Percentiles rank a stretch among this genome's conserved stretches.
Conservation (phyloP, 805 yeast species). For the Teunomyces barrocoloradensis region DNA sequence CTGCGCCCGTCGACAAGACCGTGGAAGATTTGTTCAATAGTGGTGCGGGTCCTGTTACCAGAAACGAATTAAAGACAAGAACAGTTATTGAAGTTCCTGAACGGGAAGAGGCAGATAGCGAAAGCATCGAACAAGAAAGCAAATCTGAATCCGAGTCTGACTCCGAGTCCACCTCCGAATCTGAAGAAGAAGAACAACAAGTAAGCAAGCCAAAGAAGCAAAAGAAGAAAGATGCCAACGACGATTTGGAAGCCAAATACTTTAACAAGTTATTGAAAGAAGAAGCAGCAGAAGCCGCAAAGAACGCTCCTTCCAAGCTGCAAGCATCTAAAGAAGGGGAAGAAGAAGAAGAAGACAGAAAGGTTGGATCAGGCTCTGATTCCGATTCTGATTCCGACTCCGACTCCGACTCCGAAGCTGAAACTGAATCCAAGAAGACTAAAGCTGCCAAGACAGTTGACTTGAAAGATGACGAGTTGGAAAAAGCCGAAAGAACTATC, state of each 20-base stretch:
- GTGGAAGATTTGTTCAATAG: conserved; percentile 31
- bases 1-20: conserved; percentile 24
- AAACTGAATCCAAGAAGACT: conserved; percentile 10
- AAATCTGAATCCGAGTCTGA: conserved; percentile 2
- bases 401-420: conserved; percentile 21
- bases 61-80: conserved; percentile 28
- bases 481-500: conserved; percentile 78
- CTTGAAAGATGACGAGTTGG: conserved; percentile 67
- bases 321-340: conserved; percentile 19
- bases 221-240: conserved; percentile 35
- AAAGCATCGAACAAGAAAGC: conserved; percentile 17
- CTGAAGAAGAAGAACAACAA: conserved; percentile 19
- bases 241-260: conserved; percentile 55
- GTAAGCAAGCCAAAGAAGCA: conserved; percentile 17
- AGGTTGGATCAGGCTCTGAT: conserved; percentile 8
- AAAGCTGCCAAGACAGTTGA: conserved; percentile 50
- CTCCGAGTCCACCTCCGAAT: conserved; percentile 12
- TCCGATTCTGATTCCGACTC: conserved; percentile 5
- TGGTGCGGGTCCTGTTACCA: conserved; percentile 48
- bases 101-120: conserved; percentile 8
- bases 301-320: not conserved
- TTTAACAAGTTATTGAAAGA: conserved; percentile 47
- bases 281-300: conserved; percentile 19
- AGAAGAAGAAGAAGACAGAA: conserved; percentile 7
- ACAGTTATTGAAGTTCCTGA: conserved; percentile 27